Percentiles rank a stretch among this genome's conserved stretches.
Conservation (phyloP, 2,329 filamentous ascomycete genomes). For the Tolypocladium cylindrosporum region DNA sequence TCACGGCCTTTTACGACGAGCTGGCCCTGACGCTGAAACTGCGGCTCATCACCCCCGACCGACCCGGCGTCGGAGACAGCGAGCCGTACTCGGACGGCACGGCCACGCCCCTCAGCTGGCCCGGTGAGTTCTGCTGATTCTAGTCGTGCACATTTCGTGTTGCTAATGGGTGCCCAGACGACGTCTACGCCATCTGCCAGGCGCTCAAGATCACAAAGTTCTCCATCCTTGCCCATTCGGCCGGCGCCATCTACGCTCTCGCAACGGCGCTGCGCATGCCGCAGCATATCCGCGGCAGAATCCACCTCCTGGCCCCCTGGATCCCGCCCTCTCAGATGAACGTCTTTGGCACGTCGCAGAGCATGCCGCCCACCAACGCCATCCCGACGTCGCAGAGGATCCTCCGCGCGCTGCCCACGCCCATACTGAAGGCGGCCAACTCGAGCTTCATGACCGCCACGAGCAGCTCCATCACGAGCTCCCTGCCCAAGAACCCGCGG, state of each 20-base stretch:
- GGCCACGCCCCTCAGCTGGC: constrained; percentile 85
- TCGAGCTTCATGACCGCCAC: constrained; percentile 91
- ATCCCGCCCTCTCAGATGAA: constrained; percentile 93
- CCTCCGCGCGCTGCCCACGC: constrained; percentile 78
- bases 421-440: constrained; percentile 88
- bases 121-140: constrained; percentile 49
- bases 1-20: constrained; percentile 96
- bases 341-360: constrained; percentile 62
- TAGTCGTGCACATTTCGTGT: too few species aligned
- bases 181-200: constrained; percentile 91
- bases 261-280: constrained; percentile 93
- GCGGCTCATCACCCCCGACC: constrained; percentile 84
- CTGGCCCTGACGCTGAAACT: constrained; percentile 80
- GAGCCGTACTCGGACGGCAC: constrained; percentile 74
- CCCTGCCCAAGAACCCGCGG: constrained; percentile 56
- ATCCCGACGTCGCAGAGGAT: constrained; percentile 89
- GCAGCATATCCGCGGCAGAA: constrained; percentile 85
- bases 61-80: constrained; percentile 88
- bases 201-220: constrained; percentile 89
- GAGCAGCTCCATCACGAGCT: constrained; percentile 74
- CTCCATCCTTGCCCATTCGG: constrained; percentile 90
- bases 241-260: constrained; percentile 94
- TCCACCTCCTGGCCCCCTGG: constrained; percentile 92
- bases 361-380: constrained; percentile 68
- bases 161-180: constrained; percentile 32